Conservation (phyloP, 2,329 filamentous ascomycete species). For the Phaeosphaeria sp. region DNA sequence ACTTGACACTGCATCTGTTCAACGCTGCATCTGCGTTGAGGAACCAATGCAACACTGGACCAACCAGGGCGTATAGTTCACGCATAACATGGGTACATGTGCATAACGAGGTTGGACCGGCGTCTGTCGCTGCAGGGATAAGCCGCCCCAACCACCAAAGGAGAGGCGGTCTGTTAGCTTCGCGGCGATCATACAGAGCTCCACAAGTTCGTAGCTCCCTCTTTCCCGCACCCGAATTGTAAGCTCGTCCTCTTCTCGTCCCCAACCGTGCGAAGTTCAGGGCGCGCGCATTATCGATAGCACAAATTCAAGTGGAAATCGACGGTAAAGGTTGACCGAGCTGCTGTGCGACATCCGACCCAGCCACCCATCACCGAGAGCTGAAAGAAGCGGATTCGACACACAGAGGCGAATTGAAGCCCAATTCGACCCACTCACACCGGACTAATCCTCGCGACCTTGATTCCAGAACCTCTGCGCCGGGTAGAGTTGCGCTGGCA, state of each 20-base stretch:
- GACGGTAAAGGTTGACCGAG: background rate
- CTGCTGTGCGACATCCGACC: background rate
- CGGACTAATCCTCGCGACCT: constrained; percentile 1
- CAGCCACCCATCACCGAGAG: background rate
- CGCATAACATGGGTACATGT: constrained; percentile 25
- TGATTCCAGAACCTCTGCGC: background rate
- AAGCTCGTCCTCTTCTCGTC: constrained; percentile 9
- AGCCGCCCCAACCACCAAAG: constrained; percentile 20
- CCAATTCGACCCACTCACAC: constrained; percentile 8
- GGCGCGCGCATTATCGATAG: background rate
- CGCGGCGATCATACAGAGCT: constrained; percentile 23
- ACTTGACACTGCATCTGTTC: background rate
- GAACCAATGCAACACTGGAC: background rate
- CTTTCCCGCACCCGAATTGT: constrained; percentile 8
- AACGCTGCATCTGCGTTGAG: background rate
- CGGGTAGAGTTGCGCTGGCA: constrained; percentile 4
- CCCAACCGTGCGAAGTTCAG: constrained; percentile 23
- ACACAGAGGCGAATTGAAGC: background rate
- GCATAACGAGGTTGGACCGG: constrained; percentile 18
- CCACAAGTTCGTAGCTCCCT: constrained; percentile 37
- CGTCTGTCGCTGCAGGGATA: constrained; percentile 19
- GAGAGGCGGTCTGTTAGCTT: constrained; percentile 28
- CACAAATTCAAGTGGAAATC: background rate
- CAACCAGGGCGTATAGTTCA: constrained; percentile 17
- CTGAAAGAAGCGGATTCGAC: background rate